A percentile compares a stretch with the other conserved stretches of the same genome.
Evolutionary conservation across 83 land plant genomes (phyloP).

Genomic region (Isoetes engelmannii): DNA sequence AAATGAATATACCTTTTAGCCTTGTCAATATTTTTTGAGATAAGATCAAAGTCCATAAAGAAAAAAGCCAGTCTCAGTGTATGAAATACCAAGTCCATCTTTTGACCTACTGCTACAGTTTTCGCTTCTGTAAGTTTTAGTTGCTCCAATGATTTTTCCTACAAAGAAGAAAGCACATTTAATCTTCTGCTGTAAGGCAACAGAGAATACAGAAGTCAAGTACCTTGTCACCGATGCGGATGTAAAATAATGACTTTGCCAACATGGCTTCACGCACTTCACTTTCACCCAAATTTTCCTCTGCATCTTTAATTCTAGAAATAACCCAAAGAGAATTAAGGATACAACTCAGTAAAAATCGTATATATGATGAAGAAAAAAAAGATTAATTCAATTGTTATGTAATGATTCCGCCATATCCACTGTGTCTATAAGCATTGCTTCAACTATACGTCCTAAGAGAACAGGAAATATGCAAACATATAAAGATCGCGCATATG

Average conservation of each 20-base stretch:
- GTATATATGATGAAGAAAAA: neutral
- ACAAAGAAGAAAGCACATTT: too few species aligned
- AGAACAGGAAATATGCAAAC: too few species aligned
- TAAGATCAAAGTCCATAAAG: constrained; percentile 83
- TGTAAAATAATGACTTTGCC: neutral
- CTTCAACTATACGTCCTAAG: too few species aligned
- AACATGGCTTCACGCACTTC: constrained; percentile 11
- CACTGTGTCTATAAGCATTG: too few species aligned
- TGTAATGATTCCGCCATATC: too few species aligned
- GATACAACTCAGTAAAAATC: neutral
- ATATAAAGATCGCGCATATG: too few species aligned
- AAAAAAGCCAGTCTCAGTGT: constrained; percentile 81
- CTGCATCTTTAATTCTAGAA: constrained; percentile 15
- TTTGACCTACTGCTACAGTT: constrained; percentile 98
- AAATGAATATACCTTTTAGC: constrained; percentile 62
- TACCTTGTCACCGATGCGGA: constrained; percentile 20
- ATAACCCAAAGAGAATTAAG: neutral
- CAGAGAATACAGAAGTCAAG: neutral
- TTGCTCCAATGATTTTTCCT: constrained; percentile 88
- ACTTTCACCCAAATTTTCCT: constrained; percentile 15
- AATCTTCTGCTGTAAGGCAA: too few species aligned
- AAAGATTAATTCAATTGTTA: too few species aligned
- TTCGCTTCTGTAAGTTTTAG: constrained; percentile 79
- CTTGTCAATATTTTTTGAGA: constrained; percentile 83
- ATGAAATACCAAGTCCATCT: constrained; percentile 95